Conservation (phyloP, 345 rosid species). For the Clarkia xantiana region DNA sequence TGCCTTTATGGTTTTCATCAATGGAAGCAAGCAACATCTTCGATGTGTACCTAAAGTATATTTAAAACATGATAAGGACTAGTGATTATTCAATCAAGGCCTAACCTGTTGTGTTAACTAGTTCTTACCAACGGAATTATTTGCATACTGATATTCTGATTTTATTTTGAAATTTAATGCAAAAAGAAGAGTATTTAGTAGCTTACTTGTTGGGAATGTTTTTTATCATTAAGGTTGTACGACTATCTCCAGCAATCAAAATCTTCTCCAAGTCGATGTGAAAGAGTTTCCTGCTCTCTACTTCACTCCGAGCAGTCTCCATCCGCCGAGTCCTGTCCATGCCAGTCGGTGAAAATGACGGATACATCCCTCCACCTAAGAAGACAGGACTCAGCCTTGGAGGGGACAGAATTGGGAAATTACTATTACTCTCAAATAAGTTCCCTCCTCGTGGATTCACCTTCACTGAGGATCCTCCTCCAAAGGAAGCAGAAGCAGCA, state of each 20-base stretch:
- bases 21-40: conserved; percentile 91
- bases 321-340: conserved; percentile 45
- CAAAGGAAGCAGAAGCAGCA: conserved; percentile 22
- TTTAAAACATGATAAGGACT: conserved; percentile 7
- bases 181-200: background rate
- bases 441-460: conserved; percentile 34
- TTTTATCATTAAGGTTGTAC: conserved; percentile 89
- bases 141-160: background rate
- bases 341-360: conserved; percentile 30
- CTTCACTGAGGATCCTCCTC: conserved; percentile 19
- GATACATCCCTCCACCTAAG: conserved; percentile 40
- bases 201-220: conserved; percentile 94
- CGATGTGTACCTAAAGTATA: conserved; percentile 62
- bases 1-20: conserved; percentile 71
- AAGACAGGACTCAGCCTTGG: conserved; percentile 50
- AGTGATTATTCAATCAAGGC: background rate
- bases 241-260: conserved; percentile 46
- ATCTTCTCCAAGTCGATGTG: conserved; percentile 83
- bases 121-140: too few species aligned
- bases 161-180: background rate
- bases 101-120: too few species aligned
- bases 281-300: conserved; percentile 58
- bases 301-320: conserved; percentile 44
- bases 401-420: conserved; percentile 64
- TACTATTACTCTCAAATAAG: conserved; percentile 38